These are phyloP conservation scores for Candida namnaoensis DNA, from an alignment of 805 yeast species.

Conservation along the genomic window DNA sequence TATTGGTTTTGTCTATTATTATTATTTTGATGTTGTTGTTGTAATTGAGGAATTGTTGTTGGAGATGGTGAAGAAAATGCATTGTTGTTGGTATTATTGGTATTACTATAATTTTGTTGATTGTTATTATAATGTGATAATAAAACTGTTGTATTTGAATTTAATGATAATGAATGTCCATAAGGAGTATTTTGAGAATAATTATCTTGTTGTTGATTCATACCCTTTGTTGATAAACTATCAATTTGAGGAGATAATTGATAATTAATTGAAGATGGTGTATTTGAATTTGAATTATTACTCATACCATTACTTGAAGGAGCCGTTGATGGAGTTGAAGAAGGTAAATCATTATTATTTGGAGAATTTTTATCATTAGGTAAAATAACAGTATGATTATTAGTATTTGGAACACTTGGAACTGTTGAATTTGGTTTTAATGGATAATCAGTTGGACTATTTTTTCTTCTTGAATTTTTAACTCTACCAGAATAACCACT, in stretches of 20 bases:
- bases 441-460: conserved; percentile 11
- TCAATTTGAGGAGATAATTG: conserved; percentile 5
- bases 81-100: too few species aligned
- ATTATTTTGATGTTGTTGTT: too few species aligned
- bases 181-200: too few species aligned
- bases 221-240: not conserved
- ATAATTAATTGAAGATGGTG: conserved; percentile 6
- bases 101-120: too few species aligned
- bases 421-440: not conserved
- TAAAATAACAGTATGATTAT: not conserved
- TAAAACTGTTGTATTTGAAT: not conserved
- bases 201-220: too few species aligned
- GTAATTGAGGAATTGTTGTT: not conserved
- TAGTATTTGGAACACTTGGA: not conserved
- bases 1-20: not conserved
- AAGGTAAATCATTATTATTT: too few species aligned
- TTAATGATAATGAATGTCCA: not conserved
- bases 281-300: not conserved
- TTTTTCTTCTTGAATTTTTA: conserved; percentile 25
- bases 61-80: not conserved
- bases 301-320: not conserved
- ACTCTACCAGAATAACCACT: conserved; percentile 24
- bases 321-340: too few species aligned
- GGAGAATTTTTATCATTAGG: too few species aligned
- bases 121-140: not conserved